Evolutionary conservation across 768 basidiomycete genomes (phyloP), one percentile per base, ranked within the genome.

Genomic region (Lentinula lateritia): DNA sequence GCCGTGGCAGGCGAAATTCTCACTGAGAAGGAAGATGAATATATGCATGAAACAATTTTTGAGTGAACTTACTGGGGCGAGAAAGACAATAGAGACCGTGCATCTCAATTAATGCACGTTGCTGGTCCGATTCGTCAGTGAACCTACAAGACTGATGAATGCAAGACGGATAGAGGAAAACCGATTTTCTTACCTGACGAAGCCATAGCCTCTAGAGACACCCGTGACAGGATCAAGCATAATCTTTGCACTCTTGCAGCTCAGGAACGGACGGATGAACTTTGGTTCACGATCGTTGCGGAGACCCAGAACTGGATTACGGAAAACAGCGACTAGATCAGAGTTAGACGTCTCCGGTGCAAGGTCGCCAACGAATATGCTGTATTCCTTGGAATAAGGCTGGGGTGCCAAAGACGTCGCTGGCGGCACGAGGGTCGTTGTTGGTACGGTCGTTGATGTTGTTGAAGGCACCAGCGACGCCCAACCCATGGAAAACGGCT

Each of bases 171-270:
- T 15, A 10, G 55, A 45, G n/a, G 13, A 60, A 53, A 35, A 58
- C 52, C 36, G 83, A 57, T 16, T 52, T 34, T 3, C 48, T 52
- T 63, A 88, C 90, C 95, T 83, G 42, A 97, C 94, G 69, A 96
- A 96, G 34, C 94, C 94, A 72, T 95, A 96, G 3, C 94, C 94
- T 63, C 92, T 82, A 34, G 91, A 93, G 20, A 93, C 85, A 16
- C 93, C 93, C 5, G 93, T 93, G 20, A 89, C 83, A 2, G 94
- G 93, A 72, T 95, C 93, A 52, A 93, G 77, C 93, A 95, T 95
- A 65, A 93, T 96, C 78, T 94, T 95, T 35, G 95, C 95, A 72
- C 93, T 95, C 78, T 93, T 94, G 75, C 93, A 95, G 71, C 92
- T 95, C 41, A 85, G 74, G 75, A 96, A 97, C 2, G 93, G 92